phyloP scores from a whole-genome alignment of 2,329 filamentous ascomycete species.

The Fusarium irregulare region DNA sequence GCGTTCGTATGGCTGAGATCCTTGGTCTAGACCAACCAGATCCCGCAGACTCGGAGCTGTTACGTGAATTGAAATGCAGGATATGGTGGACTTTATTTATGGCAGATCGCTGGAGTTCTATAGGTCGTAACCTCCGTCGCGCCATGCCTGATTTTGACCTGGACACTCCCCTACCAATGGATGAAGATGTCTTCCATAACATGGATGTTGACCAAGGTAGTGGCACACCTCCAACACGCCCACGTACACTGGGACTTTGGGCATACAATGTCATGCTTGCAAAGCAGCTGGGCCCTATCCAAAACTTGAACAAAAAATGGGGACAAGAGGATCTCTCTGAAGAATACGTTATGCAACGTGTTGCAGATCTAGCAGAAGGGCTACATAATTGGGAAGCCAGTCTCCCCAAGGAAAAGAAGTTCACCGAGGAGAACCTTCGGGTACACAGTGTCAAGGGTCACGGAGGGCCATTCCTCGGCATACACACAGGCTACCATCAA shows the following conservation, averaged over 20 bases:
- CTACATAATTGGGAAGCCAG: neutral
- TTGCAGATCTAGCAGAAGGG: constrained; percentile 3
- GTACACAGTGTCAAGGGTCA: constrained; percentile 5
- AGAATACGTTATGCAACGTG: constrained; percentile 9
- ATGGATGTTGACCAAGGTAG: neutral
- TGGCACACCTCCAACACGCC: neutral
- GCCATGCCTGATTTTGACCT: constrained; percentile 13
- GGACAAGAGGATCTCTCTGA: constrained; percentile 4
- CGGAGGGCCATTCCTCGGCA: constrained; percentile 11
- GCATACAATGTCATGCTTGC: constrained; percentile 19
- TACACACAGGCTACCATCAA: constrained; percentile 15
- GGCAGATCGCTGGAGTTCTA: constrained; percentile 15
- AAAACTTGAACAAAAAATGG: constrained; percentile 7
- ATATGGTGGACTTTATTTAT: constrained; percentile 16
- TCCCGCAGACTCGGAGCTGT: neutral
- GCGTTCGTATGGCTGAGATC: constrained; percentile 14
- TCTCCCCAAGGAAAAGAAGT: constrained; percentile 7
- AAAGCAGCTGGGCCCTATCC: constrained; percentile 4
- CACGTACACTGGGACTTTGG: constrained; percentile 10
- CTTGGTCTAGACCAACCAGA: neutral
- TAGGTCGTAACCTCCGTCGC: constrained; percentile 11
- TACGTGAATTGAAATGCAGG: constrained; percentile 18
- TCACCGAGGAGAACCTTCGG: constrained; percentile 6
- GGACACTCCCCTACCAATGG: constrained; percentile 13
- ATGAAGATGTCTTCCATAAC: constrained; percentile 10